These are phyloP conservation scores for Ascobolus immersus DNA, from an alignment of 495 filamentous ascomycete species.

Conservation along the genomic window DNA sequence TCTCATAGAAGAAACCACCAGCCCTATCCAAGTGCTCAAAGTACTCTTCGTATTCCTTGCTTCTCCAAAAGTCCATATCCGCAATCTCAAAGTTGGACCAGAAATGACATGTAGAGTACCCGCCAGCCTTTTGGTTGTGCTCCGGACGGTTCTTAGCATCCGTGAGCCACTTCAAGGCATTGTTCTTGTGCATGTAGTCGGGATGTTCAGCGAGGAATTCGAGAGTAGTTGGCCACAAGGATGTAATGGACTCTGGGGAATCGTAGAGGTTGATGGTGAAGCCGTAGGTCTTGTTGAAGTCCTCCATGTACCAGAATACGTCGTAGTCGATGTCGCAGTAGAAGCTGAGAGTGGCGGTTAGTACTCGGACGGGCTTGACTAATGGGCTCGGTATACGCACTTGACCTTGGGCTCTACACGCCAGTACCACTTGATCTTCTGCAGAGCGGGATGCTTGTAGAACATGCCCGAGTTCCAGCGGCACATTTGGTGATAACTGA, in stretches of 20 bases:
- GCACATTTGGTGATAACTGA: conserved; percentile 98
- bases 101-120: conserved; percentile 98
- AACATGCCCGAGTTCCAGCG: conserved; percentile 97
- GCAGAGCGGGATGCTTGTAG: conserved; percentile 80
- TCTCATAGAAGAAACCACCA: conserved; percentile 95
- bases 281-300: conserved; percentile 93
- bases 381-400: background rate
- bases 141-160: conserved; percentile 54
- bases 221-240: conserved; percentile 82
- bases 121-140: conserved; percentile 53
- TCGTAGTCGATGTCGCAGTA: conserved; percentile 99
- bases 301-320: conserved; percentile 92
- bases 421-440: conserved; percentile 79
- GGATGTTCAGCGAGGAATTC: conserved; percentile 72
- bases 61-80: conserved; percentile 84
- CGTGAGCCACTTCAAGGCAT: conserved; percentile 64
- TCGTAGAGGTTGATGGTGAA: conserved; percentile 98
- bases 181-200: conserved; percentile 55
- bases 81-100: conserved; percentile 99
- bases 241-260: conserved; percentile 54
- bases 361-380: background rate
- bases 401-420: conserved; percentile 96
- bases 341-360: conserved; percentile 26
- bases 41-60: conserved; percentile 75
- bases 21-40: conserved; percentile 87